These are phyloP conservation scores for Quercus bicolor DNA, from an alignment of 306 rosid genomes.

Conservation along the genomic window DNA sequence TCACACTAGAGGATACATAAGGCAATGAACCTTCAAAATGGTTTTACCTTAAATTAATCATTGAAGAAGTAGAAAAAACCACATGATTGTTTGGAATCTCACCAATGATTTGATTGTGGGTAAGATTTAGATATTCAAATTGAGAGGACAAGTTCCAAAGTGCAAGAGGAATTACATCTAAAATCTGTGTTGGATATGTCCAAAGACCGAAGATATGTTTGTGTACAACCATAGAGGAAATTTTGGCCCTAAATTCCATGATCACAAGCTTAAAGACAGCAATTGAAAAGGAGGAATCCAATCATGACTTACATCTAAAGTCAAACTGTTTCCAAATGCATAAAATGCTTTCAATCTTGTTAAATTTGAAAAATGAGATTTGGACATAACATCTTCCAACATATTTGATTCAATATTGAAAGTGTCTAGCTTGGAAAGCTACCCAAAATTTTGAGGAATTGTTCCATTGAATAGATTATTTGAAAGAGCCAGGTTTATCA, in stretches of 20 bases:
- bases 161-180: slow-evolving; percentile 8
- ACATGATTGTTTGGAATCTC: too few relatives aligned
- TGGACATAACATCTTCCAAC: slow-evolving; percentile 24
- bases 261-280: slow-evolving; percentile 3
- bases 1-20: too few relatives aligned
- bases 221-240: slow-evolving; percentile 23
- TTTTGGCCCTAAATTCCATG: slow-evolving; percentile 3
- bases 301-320: not conserved
- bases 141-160: not conserved
- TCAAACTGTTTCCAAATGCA: not conserved
- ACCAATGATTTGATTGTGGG: too few relatives aligned
- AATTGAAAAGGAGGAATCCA: not conserved
- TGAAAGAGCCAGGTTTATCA: not conserved
- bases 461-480: not conserved
- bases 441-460: slow-evolving; percentile 5
- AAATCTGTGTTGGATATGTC: slow-evolving; percentile 8
- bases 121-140: too few relatives aligned
- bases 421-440: slow-evolving; percentile 5
- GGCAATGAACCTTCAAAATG: not conserved
- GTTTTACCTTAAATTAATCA: not conserved
- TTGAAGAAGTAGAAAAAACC: too few relatives aligned
- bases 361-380: not conserved
- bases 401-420: not conserved
- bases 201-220: not conserved
- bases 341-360: not conserved